These are phyloP conservation scores for Pogostemon cablin DNA, from an alignment of 257 asterid genomes.

Conservation along the genomic window DNA sequence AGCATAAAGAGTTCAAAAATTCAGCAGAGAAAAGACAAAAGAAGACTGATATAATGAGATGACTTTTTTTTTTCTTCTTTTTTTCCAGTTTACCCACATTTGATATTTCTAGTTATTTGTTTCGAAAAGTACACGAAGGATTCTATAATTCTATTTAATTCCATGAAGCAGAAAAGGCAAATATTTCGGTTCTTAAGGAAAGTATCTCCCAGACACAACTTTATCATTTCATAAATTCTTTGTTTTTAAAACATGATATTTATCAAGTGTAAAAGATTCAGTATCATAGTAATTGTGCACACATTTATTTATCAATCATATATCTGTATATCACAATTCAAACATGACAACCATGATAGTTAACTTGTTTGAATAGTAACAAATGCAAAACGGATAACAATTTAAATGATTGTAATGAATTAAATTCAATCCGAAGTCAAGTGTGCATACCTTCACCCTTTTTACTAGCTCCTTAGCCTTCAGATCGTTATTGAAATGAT, in stretches of 20 bases:
- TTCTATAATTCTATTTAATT: neutral
- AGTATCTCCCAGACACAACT: neutral
- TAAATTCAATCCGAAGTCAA: conserved; percentile 16
- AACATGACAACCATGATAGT: neutral
- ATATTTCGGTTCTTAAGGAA: neutral
- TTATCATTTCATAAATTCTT: neutral
- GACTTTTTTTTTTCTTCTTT: neutral
- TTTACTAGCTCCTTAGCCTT: conserved; percentile 71
- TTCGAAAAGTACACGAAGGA: neutral
- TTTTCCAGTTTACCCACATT: conserved; percentile 4
- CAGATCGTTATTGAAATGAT: conserved; percentile 67
- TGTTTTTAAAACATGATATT: neutral
- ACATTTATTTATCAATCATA: too few species aligned
- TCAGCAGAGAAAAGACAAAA: neutral
- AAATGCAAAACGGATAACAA: neutral
- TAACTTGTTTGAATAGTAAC: neutral
- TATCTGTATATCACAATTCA: neutral
- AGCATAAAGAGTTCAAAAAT: neutral
- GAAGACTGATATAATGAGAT: neutral
- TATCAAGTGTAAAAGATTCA: neutral
- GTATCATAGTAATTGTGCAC: neutral
- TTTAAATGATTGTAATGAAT: neutral
- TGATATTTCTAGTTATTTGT: neutral
- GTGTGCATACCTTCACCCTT: conserved; percentile 67
- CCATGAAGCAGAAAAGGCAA: neutral